These are phyloP conservation scores for Lagenaria siceraria DNA, from an alignment of 306 rosid genomes.

Conservation along the genomic window DNA sequence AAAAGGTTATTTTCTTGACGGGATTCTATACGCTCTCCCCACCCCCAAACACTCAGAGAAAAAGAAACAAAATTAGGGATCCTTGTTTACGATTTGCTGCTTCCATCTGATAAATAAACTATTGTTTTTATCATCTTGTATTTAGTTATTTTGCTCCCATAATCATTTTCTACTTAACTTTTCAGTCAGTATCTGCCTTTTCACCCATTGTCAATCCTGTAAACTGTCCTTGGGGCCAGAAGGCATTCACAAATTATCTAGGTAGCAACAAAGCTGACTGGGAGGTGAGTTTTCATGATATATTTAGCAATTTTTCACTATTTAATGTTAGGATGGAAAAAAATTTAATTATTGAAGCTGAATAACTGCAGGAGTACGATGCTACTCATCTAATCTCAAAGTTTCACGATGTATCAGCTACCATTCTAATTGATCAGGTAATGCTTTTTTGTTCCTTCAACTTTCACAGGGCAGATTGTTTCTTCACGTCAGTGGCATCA, in stretches of 20 bases:
- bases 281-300: constrained; percentile 48
- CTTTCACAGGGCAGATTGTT: not conserved
- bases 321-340: not conserved
- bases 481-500: not conserved
- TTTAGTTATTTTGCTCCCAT: not conserved
- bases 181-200: constrained; percentile 85
- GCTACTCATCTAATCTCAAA: constrained; percentile 56
- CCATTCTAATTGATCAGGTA: constrained; percentile 95
- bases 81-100: not conserved
- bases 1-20: not conserved
- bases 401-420: constrained; percentile 33
- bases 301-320: not conserved
- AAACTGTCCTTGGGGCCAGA: constrained; percentile 86
- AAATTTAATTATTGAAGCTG: not conserved
- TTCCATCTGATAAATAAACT: not conserved
- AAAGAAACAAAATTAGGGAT: not conserved
- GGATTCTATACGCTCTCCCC: not conserved
- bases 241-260: constrained; percentile 83
- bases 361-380: constrained; percentile 73
- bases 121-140: not conserved
- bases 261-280: constrained; percentile 64
- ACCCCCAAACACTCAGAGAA: not conserved
- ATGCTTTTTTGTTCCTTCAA: not conserved
- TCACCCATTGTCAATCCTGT: constrained; percentile 73
- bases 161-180: not conserved